Conservation (phyloP, 768 basidiomycete species). For the Lactarius sanguifluus region DNA sequence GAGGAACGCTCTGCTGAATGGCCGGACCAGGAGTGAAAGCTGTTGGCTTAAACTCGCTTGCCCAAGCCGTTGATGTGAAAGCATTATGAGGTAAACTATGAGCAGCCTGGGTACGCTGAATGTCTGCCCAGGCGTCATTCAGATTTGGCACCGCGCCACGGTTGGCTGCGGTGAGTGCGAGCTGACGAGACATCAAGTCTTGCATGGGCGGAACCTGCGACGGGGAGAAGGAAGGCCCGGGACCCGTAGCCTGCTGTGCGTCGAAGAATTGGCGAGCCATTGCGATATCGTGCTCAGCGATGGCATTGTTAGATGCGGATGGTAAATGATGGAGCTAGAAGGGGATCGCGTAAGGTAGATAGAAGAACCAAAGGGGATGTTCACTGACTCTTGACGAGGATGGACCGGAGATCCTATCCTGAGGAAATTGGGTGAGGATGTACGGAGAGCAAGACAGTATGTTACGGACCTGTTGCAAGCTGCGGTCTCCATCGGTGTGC, state of each 20-base stretch:
- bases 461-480: conserved; percentile 71
- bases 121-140: conserved; percentile 23
- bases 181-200: conserved; percentile 35
- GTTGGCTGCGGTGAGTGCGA: conserved; percentile 35
- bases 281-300: conserved; percentile 64
- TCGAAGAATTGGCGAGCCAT: conserved; percentile 83
- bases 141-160: conserved; percentile 11
- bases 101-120: conserved; percentile 8
- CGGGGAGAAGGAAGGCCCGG: conserved; percentile 39
- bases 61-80: conserved; percentile 18
- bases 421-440: not conserved
- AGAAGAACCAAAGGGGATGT: not conserved
- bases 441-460: conserved; percentile 1
- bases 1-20: conserved; percentile 5
- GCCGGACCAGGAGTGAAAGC: conserved; percentile 1
- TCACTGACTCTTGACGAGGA: conserved; percentile 64
- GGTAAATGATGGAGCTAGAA: conserved; percentile 75
- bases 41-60: conserved; percentile 31
- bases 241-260: conserved; percentile 39
- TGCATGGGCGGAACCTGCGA: conserved; percentile 37
- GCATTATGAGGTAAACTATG: conserved; percentile 3
- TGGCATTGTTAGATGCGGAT: conserved; percentile 47
- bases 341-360: not conserved
- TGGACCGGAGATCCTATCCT: conserved; percentile 76
- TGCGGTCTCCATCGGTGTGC: conserved; percentile 85